A percentile compares a stretch with the other conserved stretches of the same genome.
phyloP scores from a whole-genome alignment of 495 filamentous ascomycete genomes.

The Bathelium albidoporum region DNA sequence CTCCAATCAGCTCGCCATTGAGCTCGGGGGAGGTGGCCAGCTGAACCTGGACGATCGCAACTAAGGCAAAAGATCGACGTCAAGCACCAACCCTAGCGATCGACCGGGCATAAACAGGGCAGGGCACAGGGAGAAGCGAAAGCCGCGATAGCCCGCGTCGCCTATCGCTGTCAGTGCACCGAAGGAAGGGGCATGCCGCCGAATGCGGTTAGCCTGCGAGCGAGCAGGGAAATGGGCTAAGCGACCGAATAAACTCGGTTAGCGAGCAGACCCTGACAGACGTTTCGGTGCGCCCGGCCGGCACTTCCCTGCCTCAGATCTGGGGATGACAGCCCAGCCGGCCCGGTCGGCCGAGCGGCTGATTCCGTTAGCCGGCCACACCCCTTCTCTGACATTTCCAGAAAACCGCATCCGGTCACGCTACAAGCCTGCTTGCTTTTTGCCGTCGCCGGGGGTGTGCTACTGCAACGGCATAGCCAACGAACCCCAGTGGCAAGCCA shows the following conservation, averaged over 20 bases:
- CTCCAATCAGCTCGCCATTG: neutral
- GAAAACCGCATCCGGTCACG: neutral
- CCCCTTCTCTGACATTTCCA: neutral
- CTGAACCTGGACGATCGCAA: neutral
- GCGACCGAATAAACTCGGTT: neutral
- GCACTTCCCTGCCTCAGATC: neutral
- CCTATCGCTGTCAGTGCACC: neutral
- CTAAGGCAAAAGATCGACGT: neutral
- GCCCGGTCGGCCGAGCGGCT: neutral
- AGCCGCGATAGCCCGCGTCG: neutral
- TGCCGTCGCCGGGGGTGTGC: too few relatives aligned
- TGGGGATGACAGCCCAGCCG: neutral
- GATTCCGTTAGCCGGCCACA: neutral
- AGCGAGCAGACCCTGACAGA: neutral
- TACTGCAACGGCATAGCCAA: too few relatives aligned
- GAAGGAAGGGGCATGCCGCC: neutral
- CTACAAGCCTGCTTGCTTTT: too few relatives aligned
- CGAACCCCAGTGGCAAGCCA: too few relatives aligned
- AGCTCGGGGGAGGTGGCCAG: neutral
- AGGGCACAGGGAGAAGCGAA: neutral
- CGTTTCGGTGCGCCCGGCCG: neutral
- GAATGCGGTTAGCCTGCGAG: neutral
- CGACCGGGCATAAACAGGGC: too few relatives aligned
- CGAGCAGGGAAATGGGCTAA: neutral
- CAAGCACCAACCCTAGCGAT: neutral